Evolutionary conservation across 192 early-diverging fungal species (phyloP).

Genomic region (Coemansia sp.): DNA sequence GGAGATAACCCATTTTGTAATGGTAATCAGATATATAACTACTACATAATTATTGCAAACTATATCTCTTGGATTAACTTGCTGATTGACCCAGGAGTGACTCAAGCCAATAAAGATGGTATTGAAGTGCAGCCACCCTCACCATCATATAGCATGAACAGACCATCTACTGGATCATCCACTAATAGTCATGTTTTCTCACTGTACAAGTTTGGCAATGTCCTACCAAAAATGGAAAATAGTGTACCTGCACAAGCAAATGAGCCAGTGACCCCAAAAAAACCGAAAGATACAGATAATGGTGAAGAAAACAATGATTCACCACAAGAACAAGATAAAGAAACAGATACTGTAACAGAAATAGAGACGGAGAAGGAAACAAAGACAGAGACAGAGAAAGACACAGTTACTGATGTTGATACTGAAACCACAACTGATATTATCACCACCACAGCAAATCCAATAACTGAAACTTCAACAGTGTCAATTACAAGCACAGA

Average conservation of each 20-base stretch:
- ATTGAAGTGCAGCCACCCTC: too few species aligned
- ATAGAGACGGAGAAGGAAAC: neutral
- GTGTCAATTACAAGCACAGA: neutral
- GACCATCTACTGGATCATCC: neutral
- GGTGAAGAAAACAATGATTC: too few species aligned
- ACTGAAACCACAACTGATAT: neutral
- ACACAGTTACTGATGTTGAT: neutral
- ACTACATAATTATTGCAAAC: slow-evolving; percentile 26
- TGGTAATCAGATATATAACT: neutral
- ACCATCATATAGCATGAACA: neutral
- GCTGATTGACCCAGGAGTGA: neutral
- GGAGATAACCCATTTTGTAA: slow-evolving; percentile 9
- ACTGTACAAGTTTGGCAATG: neutral
- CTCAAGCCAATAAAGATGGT: neutral
- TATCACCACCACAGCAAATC: neutral
- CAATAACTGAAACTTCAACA: neutral
- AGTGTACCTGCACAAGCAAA: too few species aligned
- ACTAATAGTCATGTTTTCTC: neutral
- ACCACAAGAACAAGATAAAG: neutral
- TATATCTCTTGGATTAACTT: slow-evolving; percentile 21
- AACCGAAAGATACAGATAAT: too few species aligned
- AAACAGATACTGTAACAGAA: neutral
- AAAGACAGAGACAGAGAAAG: neutral
- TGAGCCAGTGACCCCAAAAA: too few species aligned
- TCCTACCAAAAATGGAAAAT: neutral